These are phyloP conservation scores for Kluyveromyces sp. DNA, from an alignment of 1,139 yeast species.

Conservation along the genomic window DNA sequence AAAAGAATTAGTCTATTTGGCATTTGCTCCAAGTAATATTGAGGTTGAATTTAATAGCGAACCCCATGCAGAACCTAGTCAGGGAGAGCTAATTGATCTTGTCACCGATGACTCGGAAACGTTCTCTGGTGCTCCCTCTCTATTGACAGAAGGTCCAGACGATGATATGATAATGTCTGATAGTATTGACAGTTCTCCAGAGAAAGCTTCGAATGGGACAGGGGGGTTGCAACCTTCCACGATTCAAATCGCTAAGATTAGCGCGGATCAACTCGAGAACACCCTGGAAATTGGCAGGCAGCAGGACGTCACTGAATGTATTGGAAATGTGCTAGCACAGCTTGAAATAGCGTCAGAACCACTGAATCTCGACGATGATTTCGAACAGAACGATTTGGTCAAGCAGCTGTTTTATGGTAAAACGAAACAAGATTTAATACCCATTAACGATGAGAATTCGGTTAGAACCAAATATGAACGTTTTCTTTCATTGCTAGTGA, in stretches of 20 bases:
- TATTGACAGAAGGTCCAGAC: conserved; percentile 6
- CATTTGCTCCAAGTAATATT: conserved; percentile 70
- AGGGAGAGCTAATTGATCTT: conserved; percentile 9
- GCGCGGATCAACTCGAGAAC: conserved; percentile 59
- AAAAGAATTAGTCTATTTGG: conserved; percentile 78
- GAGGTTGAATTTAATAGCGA: conserved; percentile 49
- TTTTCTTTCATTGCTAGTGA: conserved; percentile 73
- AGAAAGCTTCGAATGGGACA: conserved; percentile 3
- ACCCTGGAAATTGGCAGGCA: conserved; percentile 82
- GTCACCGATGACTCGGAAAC: conserved; percentile 6
- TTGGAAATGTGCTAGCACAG: conserved; percentile 89
- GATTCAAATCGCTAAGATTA: conserved; percentile 36
- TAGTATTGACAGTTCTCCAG: conserved; percentile 10
- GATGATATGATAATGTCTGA: conserved; percentile 19
- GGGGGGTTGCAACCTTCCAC: not conserved
- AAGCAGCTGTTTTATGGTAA: conserved; percentile 77
- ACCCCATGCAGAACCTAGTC: conserved; percentile 7
- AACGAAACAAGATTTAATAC: conserved; percentile 48
- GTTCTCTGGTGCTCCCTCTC: not conserved
- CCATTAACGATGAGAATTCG: conserved; percentile 28
- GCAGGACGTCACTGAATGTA: conserved; percentile 96
- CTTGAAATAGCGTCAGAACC: conserved; percentile 86
- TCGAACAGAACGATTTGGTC: conserved; percentile 75
- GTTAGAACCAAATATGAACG: conserved; percentile 63
- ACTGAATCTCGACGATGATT: conserved; percentile 53